Evolutionary conservation across 192 early-diverging fungal genomes (phyloP).

Genomic region (Dissophora ornata): DNA sequence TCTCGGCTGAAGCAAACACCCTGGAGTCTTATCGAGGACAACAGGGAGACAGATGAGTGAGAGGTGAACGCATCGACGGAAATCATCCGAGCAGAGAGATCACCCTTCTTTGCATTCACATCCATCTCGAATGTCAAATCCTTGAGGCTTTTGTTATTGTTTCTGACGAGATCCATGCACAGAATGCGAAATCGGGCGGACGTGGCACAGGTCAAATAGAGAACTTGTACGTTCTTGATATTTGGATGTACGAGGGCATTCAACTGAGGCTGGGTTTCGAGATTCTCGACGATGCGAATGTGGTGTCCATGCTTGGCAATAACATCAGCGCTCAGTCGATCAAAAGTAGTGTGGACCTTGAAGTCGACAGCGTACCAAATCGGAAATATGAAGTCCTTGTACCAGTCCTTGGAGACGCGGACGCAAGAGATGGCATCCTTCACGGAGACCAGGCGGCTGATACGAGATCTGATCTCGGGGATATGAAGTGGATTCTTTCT

Average conservation of each 20-base stretch:
- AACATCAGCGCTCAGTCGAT: neutral
- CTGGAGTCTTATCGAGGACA: neutral
- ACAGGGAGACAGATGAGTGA: neutral
- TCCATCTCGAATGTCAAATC: conserved; percentile 3
- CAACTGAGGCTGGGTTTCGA: neutral
- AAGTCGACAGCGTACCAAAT: conserved; percentile 25
- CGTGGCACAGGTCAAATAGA: neutral
- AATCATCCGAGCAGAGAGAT: neutral
- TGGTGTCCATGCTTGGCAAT: conserved; percentile 19
- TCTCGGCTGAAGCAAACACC: conserved; percentile 11
- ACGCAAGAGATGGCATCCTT: conserved; percentile 16
- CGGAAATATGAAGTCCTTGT: conserved; percentile 11
- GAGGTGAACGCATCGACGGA: conserved; percentile 5
- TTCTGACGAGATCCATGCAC: conserved; percentile 16
- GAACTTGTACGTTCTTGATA: conserved; percentile 14
- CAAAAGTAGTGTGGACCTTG: conserved; percentile 3
- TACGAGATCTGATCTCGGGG: conserved; percentile 10
- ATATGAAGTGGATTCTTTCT: too few relatives aligned
- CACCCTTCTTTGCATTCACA: neutral
- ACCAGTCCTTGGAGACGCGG: conserved; percentile 19
- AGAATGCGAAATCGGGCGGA: conserved; percentile 1
- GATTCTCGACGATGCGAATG: conserved; percentile 4
- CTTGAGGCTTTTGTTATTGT: conserved; percentile 11
- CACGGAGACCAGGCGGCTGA: conserved; percentile 13
- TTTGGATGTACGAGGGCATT: conserved; percentile 11